Conservation (phyloP, 2,329 filamentous ascomycete genomes). For the Xenosphaeropsis pyriputrescens region DNA sequence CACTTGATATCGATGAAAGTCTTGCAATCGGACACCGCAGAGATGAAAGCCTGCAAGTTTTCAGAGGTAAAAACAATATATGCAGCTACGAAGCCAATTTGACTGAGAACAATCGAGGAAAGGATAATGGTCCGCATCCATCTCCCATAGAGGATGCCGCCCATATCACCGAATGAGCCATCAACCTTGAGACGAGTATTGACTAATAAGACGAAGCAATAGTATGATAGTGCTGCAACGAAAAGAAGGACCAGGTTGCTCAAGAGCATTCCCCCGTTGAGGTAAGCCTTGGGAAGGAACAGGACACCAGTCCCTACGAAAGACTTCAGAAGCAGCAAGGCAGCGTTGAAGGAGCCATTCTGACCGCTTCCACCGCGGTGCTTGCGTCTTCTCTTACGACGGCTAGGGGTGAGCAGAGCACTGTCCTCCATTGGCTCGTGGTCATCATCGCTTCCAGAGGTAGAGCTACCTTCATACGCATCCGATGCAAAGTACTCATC, state of each 20-base stretch:
- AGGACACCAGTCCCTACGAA: conserved; percentile 95
- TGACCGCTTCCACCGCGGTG: conserved; percentile 58
- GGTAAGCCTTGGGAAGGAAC: conserved; percentile 81
- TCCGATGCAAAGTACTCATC: conserved; percentile 86
- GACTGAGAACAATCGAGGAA: conserved; percentile 82
- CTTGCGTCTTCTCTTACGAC: conserved; percentile 63
- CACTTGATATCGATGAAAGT: conserved; percentile 75
- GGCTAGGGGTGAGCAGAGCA: conserved; percentile 63
- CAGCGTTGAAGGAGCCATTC: conserved; percentile 65
- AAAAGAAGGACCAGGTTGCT: conserved; percentile 80
- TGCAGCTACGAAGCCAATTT: conserved; percentile 86
- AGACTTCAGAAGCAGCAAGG: conserved; percentile 81
- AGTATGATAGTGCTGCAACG: conserved; percentile 81
- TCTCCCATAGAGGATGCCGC: conserved; percentile 77
- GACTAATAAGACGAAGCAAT: conserved; percentile 91
- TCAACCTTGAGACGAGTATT: conserved; percentile 72
- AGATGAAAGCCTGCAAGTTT: conserved; percentile 87
- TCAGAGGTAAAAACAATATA: conserved; percentile 97
- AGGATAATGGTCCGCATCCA: conserved; percentile 85
- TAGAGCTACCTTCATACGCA: conserved; percentile 39
- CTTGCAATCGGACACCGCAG: conserved; percentile 79
- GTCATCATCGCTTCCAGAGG: conserved; percentile 43
- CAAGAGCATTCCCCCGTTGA: conserved; percentile 96
- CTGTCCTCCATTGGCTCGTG: conserved; percentile 79
- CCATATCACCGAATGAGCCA: conserved; percentile 96